These are phyloP conservation scores for Leishmania gerbilli DNA, from an alignment of 208 protist species.

Conservation along the genomic window DNA sequence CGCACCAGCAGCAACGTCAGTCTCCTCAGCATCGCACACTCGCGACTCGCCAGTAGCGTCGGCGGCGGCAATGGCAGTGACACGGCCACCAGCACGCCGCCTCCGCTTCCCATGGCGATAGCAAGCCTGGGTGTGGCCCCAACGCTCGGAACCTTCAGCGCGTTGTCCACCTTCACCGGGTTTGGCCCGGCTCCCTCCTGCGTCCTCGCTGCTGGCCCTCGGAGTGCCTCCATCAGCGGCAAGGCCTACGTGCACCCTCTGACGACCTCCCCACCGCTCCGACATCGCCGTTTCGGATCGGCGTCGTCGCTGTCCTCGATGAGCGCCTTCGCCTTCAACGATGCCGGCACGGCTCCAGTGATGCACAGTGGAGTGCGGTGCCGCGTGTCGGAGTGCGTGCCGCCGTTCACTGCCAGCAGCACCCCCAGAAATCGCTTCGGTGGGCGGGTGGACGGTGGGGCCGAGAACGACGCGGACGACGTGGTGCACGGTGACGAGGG, in stretches of 20 bases:
- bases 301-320: constrained; percentile 24
- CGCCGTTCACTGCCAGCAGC: neutral
- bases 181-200: neutral
- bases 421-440: neutral
- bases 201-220: neutral
- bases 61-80: neutral
- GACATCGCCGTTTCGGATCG: constrained; percentile 2
- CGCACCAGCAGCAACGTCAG: constrained; percentile 12
- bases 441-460: neutral
- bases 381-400: neutral
- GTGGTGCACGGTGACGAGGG: neutral
- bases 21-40: neutral
- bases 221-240: neutral
- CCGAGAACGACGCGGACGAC: neutral
- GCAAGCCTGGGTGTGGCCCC: neutral
- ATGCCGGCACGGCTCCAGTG: constrained; percentile 18
- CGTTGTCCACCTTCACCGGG: neutral
- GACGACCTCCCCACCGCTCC: constrained; percentile 4
- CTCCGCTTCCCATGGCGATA: neutral
- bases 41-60: neutral
- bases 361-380: constrained; percentile 14
- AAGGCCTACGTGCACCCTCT: constrained; percentile 2
- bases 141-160: neutral
- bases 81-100: neutral
- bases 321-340: constrained; percentile 24